Evolutionary conservation across 768 basidiomycete species (phyloP), one percentile per base, ranked within the genome.

Genomic region (Mycena alexandri): DNA sequence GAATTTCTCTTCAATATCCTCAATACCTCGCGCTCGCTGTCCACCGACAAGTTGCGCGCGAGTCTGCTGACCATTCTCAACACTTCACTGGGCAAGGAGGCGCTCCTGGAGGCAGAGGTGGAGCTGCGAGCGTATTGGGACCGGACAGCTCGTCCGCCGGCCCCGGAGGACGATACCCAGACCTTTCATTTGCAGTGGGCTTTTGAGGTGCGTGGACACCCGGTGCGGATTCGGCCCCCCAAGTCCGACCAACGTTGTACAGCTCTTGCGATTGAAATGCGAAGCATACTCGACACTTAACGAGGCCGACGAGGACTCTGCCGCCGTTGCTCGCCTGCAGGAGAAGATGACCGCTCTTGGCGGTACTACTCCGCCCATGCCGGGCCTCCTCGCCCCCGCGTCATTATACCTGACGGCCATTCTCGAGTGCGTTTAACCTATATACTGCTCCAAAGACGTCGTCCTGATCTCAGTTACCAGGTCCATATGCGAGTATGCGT

Each of bases 111-210:
- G 79, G 96, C 96, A 0, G 96, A 98, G 75, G 84, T 98, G 47
- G 96, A 98, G 77, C 78, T 98, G 51, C 86, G 94, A 74, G 94
- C 94, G 10, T 96, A 96, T 82, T 92, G 91, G 87, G 94, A 94
- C 72, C 86, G 90, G 62, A 93, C 89, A 13, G 80, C 84, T 52
- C 74, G 79, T 24, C 73, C 77, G 36, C 79, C 76, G 1, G 70
- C 76, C 29, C 72, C 80, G 43, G 88, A 88, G 57, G 86, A 88
- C 69, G 85, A 87, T 63, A 76, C 83, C 42, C 77, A 85, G 67
- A 84, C 84, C 33, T 94, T 95, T 74, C 84, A 90, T 74, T 76
- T 94, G 58, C 87, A 90, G 63, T 92, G 86, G 89, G 87, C 87
- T 6, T 93, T 89, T 73, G 91, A 92, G 86, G 94, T 93, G 74